A percentile compares a stretch with the other conserved stretches of the same genome.
phyloP scores from a whole-genome alignment of 176 grass and related monocot species.

The Eremochloa ophiuroides region DNA sequence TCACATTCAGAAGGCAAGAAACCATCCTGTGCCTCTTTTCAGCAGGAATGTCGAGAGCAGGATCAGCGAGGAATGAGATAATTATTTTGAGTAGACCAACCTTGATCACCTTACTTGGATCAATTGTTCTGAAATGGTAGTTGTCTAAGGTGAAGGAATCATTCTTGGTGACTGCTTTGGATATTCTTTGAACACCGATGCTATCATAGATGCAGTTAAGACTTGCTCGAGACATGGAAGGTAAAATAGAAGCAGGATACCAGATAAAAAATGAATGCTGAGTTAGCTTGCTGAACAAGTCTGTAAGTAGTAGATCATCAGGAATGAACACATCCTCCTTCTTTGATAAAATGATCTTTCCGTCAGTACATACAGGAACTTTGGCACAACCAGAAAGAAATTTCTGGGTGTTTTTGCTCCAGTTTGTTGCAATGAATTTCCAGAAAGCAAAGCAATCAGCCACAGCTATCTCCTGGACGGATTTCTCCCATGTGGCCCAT shows the following conservation, averaged over 20 bases:
- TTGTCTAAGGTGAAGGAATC: slow-evolving; percentile 13
- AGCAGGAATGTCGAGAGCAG: slow-evolving; percentile 30
- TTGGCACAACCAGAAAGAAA: slow-evolving; percentile 31
- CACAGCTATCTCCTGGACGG: neutral
- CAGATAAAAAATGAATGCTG: slow-evolving; percentile 48
- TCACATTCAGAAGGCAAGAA: slow-evolving; percentile 33
- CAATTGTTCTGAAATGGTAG: neutral
- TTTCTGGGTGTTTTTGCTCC: slow-evolving; percentile 18
- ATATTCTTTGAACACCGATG: slow-evolving; percentile 55
- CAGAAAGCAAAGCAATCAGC: no score
- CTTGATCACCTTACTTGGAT: slow-evolving; percentile 11
- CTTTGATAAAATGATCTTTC: slow-evolving; percentile 32
- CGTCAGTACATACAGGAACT: slow-evolving; percentile 33
- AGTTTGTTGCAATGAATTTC: slow-evolving; percentile 39
- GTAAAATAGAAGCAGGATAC: slow-evolving; percentile 34
- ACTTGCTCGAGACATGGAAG: slow-evolving; percentile 23
- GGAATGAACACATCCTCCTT: no score
- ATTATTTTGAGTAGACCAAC: slow-evolving; percentile 40
- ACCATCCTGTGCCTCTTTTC: slow-evolving; percentile 38
- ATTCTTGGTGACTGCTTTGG: slow-evolving; percentile 35
- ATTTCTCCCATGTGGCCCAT: slow-evolving; percentile 57
- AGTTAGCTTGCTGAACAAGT: slow-evolving; percentile 44
- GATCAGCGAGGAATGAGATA: slow-evolving; percentile 41
- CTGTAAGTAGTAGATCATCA: slow-evolving; percentile 57
- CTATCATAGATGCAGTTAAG: slow-evolving; percentile 40